Evolutionary conservation across 345 rosid species (phyloP).

Genomic region (Mallotus nudiflorus): DNA sequence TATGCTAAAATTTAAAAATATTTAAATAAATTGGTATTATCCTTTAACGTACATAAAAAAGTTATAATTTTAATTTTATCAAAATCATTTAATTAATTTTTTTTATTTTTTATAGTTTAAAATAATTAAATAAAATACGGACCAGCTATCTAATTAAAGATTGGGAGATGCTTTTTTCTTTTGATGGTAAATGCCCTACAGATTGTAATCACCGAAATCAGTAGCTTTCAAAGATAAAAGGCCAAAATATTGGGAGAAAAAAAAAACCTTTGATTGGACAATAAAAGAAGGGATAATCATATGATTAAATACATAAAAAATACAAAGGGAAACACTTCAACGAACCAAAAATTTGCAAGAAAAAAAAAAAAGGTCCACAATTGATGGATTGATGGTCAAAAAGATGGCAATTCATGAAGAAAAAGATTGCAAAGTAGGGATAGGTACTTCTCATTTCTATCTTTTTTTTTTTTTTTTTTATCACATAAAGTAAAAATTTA

Average conservation of each 20-base stretch:
- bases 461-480: too few relatives aligned
- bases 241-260: constrained; percentile 22
- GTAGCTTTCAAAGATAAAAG: constrained; percentile 19
- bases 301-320: too few relatives aligned
- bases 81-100: too few relatives aligned
- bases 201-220: constrained; percentile 26
- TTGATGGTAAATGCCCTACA: constrained; percentile 14
- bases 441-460: constrained; percentile 15
- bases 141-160: too few relatives aligned
- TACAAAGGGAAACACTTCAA: constrained; percentile 27
- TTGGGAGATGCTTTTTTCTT: too few relatives aligned
- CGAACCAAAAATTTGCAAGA: constrained; percentile 25
- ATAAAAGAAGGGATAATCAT: constrained; percentile 20
- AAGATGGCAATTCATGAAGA: constrained; percentile 36
- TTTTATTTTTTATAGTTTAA: too few relatives aligned
- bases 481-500: constrained; percentile 13
- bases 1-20: too few relatives aligned
- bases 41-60: too few relatives aligned
- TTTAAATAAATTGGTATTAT: too few relatives aligned
- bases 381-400: constrained; percentile 52
- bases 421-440: constrained; percentile 31
- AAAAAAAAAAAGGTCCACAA: constrained; percentile 28
- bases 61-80: too few relatives aligned
- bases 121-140: too few relatives aligned
- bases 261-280: constrained; percentile 40